Base-by-base conservation (phyloP, 176 grass and related monocot species). In the Juncus inflexus region DNA sequence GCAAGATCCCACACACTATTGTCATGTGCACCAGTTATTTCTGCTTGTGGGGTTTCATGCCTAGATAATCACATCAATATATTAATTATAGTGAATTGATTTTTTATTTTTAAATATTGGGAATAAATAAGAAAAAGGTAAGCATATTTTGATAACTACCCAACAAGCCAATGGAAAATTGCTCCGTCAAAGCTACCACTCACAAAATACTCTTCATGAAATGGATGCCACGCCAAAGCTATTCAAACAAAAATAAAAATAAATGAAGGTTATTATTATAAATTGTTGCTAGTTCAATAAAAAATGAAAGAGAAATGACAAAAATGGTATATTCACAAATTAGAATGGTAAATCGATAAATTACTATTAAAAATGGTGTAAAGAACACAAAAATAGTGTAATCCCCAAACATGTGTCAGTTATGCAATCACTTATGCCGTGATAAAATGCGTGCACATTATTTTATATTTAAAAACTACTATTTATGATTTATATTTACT, bases 201-300 rank as follows among this genome's bases (percentile, higher is more conserved):
- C 77, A 89, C 89, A 77, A 99, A 99, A 69, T 99, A 99, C 71
- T 99, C 94, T 86, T 99, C 94, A 59, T 99, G 94, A 76, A 99
- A 99, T 64, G 94, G 88, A 63, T 99, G 94, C 94, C 94, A 99
- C 50, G 88, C 85, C 80, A 99, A 78, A 62, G 94, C 94, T 99
- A 79, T 28, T 28, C 19, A 28, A 28, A 28, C 1, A 28, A 28
- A 28, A 28, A 74, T 79, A 3, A 80, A 76, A 89, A 54, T 15
- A 77, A 81, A 58, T 40, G 7, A 55, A 80, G 12, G 14, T n/a
- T 64, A 63, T 57, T 3, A 40, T 19, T 4, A 5, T 65, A 9
- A 51, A 40, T 49, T 73, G 19, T 28, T 28, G 1, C 0, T 28
- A 28, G 19, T 28, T 74, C 66, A 67, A 41, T 42, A 73, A 7